phyloP scores from a whole-genome alignment of 2,329 filamentous ascomycete genomes.

The Aureobasidium melanogenum region DNA sequence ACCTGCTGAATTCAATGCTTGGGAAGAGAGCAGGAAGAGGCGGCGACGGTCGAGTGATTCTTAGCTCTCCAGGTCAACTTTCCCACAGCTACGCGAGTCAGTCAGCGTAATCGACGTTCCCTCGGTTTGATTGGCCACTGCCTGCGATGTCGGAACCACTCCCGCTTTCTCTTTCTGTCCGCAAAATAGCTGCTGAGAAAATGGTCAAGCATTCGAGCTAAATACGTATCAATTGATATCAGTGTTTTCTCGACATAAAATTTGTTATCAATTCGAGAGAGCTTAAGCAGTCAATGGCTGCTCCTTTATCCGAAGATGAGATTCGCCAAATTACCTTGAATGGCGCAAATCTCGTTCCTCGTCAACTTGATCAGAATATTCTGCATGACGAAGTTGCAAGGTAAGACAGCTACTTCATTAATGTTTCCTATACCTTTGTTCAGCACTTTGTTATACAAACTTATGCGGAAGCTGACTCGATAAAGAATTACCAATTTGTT shows the following conservation, averaged over 20 bases:
- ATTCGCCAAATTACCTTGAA: slow-evolving; percentile 9
- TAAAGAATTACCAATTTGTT: background rate
- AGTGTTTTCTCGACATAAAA: background rate
- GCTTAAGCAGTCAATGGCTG: background rate
- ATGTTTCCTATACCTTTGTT: background rate
- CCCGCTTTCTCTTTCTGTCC: background rate
- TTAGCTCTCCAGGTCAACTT: slow-evolving; percentile 10
- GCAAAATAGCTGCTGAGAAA: background rate
- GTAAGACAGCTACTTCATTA: background rate
- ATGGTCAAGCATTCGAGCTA: slow-evolving; percentile 7
- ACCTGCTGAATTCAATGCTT: slow-evolving; percentile 3
- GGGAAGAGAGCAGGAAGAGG: background rate
- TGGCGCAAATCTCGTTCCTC: slow-evolving; percentile 8
- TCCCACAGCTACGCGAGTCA: slow-evolving; percentile 11
- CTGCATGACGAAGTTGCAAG: background rate
- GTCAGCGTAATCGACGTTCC: background rate
- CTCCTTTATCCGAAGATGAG: slow-evolving; percentile 4
- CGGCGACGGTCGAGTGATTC: background rate
- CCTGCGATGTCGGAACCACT: slow-evolving; percentile 4
- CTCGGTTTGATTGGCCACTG: background rate
- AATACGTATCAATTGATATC: background rate
- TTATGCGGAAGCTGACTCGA: background rate
- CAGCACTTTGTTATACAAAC: background rate
- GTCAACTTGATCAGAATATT: background rate
- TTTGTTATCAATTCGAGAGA: background rate